Evolutionary conservation across 2,329 filamentous ascomycete genomes (phyloP).

Genomic region (Penicillium sp.): DNA sequence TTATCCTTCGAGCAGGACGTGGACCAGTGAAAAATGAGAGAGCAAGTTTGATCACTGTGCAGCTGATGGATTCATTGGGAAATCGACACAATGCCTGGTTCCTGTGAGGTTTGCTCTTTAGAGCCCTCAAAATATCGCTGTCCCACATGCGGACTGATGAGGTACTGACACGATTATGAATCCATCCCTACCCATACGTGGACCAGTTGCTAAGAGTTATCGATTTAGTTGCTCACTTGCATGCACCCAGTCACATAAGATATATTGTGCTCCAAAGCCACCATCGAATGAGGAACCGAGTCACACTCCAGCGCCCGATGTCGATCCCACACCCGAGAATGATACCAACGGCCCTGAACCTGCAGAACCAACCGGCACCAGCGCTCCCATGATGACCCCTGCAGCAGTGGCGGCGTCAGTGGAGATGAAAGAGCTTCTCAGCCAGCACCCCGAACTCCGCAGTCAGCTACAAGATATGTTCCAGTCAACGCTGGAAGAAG

Average conservation of each 20-base stretch:
- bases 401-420: slow-evolving; percentile 29
- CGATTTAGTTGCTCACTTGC: slow-evolving; percentile 45
- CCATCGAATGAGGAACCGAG: slow-evolving; percentile 18
- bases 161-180: slow-evolving; percentile 28
- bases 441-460: slow-evolving; percentile 41
- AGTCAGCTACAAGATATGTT: slow-evolving; percentile 46
- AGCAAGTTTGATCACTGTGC: slow-evolving; percentile 11
- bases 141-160: slow-evolving; percentile 39
- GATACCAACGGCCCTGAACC: slow-evolving; percentile 7
- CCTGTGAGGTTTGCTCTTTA: slow-evolving; percentile 41
- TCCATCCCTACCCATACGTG: not conserved
- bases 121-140: slow-evolving; percentile 43
- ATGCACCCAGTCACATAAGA: slow-evolving; percentile 48
- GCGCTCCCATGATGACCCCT: not conserved
- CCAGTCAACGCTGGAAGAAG: slow-evolving; percentile 40
- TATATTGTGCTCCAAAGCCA: slow-evolving; percentile 40
- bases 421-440: slow-evolving; percentile 41
- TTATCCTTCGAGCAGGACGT: not conserved
- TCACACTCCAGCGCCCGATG: slow-evolving; percentile 11
- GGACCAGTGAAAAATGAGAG: slow-evolving; percentile 19
- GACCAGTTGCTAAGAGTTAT: slow-evolving; percentile 2
- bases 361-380: slow-evolving; percentile 2
- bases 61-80: slow-evolving; percentile 15
- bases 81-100: slow-evolving; percentile 30
- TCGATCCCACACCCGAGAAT: slow-evolving; percentile 8